These are phyloP conservation scores for Pseudohyphozyma bogoriensis DNA, from an alignment of 768 basidiomycete species.

Conservation along the genomic window DNA sequence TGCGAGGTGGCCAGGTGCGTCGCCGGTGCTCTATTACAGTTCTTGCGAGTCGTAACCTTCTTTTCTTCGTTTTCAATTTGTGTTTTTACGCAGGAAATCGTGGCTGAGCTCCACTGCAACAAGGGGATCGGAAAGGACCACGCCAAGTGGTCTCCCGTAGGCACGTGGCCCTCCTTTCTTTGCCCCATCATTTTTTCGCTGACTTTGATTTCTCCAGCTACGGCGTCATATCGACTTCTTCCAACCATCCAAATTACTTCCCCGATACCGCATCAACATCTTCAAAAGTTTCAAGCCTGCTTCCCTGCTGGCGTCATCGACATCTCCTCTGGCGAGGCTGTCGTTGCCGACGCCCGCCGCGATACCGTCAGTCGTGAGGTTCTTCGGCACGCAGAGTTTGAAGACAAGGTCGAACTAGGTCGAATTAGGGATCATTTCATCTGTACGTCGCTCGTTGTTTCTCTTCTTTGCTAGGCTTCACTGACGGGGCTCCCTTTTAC, in stretches of 20 bases:
- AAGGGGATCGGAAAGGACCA: conserved; percentile 91
- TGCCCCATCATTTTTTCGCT: not conserved
- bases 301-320: conserved; percentile 57
- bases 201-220: conserved; percentile 48
- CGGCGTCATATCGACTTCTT: conserved; percentile 86
- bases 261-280: conserved; percentile 65
- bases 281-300: conserved; percentile 72
- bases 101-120: conserved; percentile 77
- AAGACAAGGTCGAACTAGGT: conserved; percentile 66
- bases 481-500: too few relatives aligned
- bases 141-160: conserved; percentile 92
- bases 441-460: conserved; percentile 47
- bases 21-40: too few relatives aligned
- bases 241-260: conserved; percentile 65
- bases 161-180: conserved; percentile 40
- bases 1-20: conserved; percentile 71
- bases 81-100: conserved; percentile 43
- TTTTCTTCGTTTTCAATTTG: not conserved
- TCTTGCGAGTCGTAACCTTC: too few relatives aligned
- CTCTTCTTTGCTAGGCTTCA: not conserved
- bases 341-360: conserved; percentile 52
- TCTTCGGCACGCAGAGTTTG: conserved; percentile 80
- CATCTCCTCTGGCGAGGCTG: conserved; percentile 41
- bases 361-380: conserved; percentile 91
- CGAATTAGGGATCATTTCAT: conserved; percentile 86